Percentiles rank a stretch among this genome's conserved stretches.
Evolutionary conservation across 2,329 filamentous ascomycete species (phyloP).

Genomic region (Fusarium metavorans): DNA sequence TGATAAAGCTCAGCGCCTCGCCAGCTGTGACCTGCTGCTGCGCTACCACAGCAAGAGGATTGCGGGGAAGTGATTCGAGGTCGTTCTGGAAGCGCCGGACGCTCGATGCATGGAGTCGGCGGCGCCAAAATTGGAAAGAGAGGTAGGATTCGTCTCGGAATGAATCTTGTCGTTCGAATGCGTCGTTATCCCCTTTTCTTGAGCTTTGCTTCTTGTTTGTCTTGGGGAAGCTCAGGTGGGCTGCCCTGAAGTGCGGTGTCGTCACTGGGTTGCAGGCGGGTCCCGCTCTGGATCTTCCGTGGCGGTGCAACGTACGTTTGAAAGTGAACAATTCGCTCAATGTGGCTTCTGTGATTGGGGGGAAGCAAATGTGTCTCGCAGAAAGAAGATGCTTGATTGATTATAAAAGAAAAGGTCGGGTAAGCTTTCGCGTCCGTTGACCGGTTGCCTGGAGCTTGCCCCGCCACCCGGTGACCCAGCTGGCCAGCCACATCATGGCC

Average conservation of each 20-base stretch:
- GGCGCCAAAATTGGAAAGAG: background rate
- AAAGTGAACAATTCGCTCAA: conserved; percentile 19
- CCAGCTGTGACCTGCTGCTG: conserved; percentile 20
- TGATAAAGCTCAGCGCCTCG: background rate
- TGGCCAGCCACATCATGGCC: conserved; percentile 26
- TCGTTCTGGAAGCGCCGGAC: conserved; percentile 11
- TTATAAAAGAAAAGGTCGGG: conserved; percentile 6
- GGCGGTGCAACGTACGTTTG: conserved; percentile 28
- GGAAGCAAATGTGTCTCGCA: background rate
- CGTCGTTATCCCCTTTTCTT: conserved; percentile 1
- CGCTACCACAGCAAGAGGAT: conserved; percentile 17
- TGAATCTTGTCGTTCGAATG: background rate
- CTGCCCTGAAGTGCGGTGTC: conserved; percentile 41
- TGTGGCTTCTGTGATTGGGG: conserved; percentile 1
- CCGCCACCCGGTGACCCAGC: conserved; percentile 35
- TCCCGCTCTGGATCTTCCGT: conserved; percentile 31
- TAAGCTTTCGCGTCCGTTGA: conserved; percentile 27
- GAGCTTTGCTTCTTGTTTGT: conserved; percentile 18
- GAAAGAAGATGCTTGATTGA: background rate
- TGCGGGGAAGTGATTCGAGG: conserved; percentile 32
- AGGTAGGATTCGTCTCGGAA: background rate
- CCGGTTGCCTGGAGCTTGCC: conserved; percentile 24
- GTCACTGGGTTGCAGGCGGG: conserved; percentile 37
- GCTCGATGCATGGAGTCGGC: conserved; percentile 19
- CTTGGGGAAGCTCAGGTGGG: background rate